Evolutionary conservation across 345 rosid genomes (phyloP).

Genomic region (Hibiscus syriacus): DNA sequence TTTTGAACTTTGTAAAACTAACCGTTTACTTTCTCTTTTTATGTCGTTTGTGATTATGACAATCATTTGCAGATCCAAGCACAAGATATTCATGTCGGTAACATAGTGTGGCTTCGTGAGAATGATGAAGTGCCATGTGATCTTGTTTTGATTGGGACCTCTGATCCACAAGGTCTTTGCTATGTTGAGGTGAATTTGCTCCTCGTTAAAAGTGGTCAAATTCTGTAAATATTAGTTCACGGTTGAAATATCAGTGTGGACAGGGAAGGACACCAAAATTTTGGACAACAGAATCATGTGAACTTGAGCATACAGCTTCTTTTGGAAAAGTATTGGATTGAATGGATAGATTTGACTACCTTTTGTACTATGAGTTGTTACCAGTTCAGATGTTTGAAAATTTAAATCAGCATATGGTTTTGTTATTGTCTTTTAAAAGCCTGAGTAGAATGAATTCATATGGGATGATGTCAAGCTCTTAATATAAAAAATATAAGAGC

Average conservation of each 20-base stretch:
- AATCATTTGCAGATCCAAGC: conserved; percentile 61
- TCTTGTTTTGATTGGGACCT: conserved; percentile 88
- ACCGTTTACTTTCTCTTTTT: conserved; percentile 13
- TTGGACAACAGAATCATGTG: background rate
- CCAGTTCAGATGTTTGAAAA: background rate
- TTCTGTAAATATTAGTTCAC: background rate
- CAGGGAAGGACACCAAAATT: background rate
- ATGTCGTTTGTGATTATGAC: conserved; percentile 13
- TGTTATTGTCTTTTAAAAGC: background rate
- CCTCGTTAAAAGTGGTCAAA: background rate
- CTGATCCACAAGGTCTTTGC: conserved; percentile 90
- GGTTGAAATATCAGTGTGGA: background rate
- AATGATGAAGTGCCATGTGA: conserved; percentile 94
- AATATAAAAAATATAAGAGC: too few relatives aligned
- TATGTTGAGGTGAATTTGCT: conserved; percentile 67
- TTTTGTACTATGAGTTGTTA: background rate
- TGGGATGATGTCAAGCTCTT: background rate
- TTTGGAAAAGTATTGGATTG: background rate
- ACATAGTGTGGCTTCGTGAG: conserved; percentile 96
- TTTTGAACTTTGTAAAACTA: conserved; percentile 8
- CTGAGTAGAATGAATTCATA: too few relatives aligned
- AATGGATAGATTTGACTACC: background rate
- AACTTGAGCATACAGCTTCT: background rate
- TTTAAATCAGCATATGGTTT: background rate
- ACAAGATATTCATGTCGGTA: conserved; percentile 81